Percentiles rank a stretch among this genome's conserved stretches.
phyloP scores from a whole-genome alignment of 768 basidiomycete genomes.

The Leccinellum rugosiceps region DNA sequence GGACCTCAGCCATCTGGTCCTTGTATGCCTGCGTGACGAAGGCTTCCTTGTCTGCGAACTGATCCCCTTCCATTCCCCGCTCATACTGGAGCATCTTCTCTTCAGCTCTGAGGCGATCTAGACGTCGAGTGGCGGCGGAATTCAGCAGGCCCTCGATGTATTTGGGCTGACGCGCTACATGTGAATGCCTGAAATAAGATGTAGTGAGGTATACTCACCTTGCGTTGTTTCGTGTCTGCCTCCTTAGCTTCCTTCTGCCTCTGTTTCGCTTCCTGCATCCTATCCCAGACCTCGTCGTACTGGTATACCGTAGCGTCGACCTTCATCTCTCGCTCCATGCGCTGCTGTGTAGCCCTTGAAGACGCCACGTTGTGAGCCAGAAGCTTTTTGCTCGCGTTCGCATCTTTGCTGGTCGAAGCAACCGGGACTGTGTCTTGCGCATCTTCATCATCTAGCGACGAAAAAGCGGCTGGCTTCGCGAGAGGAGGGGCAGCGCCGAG shows the following conservation, averaged over 20 bases:
- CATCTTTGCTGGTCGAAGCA: slow-evolving; percentile 38
- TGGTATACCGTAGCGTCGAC: slow-evolving; percentile 84
- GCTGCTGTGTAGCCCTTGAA: slow-evolving; percentile 65
- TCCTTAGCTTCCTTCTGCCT: slow-evolving; percentile 76
- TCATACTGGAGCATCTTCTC: slow-evolving; percentile 97
- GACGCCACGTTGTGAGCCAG: slow-evolving; percentile 56
- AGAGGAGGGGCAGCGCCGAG: slow-evolving; percentile 50
- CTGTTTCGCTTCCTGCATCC: slow-evolving; percentile 85
- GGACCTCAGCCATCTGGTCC: slow-evolving; percentile 90
- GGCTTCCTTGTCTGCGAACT: slow-evolving; percentile 92
- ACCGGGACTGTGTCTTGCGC: slow-evolving; percentile 44
- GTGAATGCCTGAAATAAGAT: slow-evolving; percentile 3
- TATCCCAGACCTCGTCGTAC: slow-evolving; percentile 96
- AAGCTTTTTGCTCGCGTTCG: slow-evolving; percentile 50
- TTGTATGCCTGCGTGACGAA: slow-evolving; percentile 98
- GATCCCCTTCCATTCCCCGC: slow-evolving; percentile 88
- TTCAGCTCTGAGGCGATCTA: slow-evolving; percentile 91
- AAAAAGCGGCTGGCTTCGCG: slow-evolving; percentile 61
- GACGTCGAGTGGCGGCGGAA: slow-evolving; percentile 80
- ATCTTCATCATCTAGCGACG: slow-evolving; percentile 63
- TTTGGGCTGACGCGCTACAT: slow-evolving; percentile 63
- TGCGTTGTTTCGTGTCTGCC: slow-evolving; percentile 68
- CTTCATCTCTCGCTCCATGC: slow-evolving; percentile 74
- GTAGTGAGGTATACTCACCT: slow-evolving; percentile 46
- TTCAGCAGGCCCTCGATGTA: slow-evolving; percentile 80